Evolutionary conservation across 2,329 filamentous ascomycete species (phyloP).

Genomic region (Bipolaris victoriae): DNA sequence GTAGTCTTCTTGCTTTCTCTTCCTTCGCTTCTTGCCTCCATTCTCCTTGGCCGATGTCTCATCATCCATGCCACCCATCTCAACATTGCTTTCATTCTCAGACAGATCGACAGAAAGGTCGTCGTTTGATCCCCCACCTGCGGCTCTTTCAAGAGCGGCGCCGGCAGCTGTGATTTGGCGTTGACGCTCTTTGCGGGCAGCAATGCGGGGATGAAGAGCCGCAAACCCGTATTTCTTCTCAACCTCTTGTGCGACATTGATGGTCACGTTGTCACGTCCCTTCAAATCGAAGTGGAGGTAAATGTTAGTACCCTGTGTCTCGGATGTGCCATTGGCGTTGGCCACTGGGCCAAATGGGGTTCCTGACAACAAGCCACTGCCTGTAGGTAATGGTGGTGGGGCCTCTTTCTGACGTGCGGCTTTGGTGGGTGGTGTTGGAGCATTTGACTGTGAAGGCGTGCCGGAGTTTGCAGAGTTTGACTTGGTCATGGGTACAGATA

Average conservation of each 20-base stretch:
- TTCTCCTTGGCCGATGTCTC: conserved; percentile 52
- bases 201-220: conserved; percentile 87
- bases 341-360: conserved; percentile 64
- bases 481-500: conserved; percentile 43
- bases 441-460: conserved; percentile 55
- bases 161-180: conserved; percentile 86
- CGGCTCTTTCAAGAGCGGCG: conserved; percentile 80
- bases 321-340: conserved; percentile 52
- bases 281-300: conserved; percentile 81
- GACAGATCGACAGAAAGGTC: conserved; percentile 84
- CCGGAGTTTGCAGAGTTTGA: conserved; percentile 40
- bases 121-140: conserved; percentile 72
- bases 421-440: conserved; percentile 62
- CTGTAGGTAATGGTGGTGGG: conserved; percentile 63
- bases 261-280: conserved; percentile 83
- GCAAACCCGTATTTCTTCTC: conserved; percentile 95
- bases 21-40: conserved; percentile 74
- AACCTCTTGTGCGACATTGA: conserved; percentile 94
- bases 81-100: conserved; percentile 79
- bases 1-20: conserved; percentile 73
- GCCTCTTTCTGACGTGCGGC: conserved; percentile 61
- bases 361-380: conserved; percentile 68
- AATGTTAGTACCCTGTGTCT: conserved; percentile 69
- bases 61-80: conserved; percentile 72
- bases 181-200: conserved; percentile 85